Conservation (phyloP, 228 moss, liverwort and hornwort genomes). For the Sphagnum fallax region DNA sequence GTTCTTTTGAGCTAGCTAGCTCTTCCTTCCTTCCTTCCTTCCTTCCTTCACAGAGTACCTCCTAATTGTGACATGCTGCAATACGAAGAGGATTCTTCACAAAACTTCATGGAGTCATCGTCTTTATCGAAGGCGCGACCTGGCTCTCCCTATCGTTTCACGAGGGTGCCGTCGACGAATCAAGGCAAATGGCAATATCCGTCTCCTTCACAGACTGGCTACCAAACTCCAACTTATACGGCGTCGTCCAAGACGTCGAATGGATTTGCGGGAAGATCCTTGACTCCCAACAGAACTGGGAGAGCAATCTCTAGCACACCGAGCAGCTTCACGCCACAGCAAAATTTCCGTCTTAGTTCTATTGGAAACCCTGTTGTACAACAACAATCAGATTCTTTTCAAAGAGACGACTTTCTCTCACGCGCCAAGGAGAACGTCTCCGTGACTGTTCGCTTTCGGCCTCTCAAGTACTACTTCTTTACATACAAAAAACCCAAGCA, state of each 20-base stretch:
- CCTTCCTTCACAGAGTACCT: too few species aligned
- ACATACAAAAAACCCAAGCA: too few species aligned
- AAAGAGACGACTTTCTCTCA: conserved; percentile 59
- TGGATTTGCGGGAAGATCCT: conserved; percentile 54
- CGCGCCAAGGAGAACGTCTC: conserved; percentile 93
- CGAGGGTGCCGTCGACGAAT: conserved; percentile 70
- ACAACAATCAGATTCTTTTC: conserved; percentile 43
- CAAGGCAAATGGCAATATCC: conserved; percentile 25
- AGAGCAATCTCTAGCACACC: conserved; percentile 39
- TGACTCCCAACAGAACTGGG: conserved; percentile 66
- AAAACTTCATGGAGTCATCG: conserved; percentile 61
- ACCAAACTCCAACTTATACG: conserved; percentile 50
- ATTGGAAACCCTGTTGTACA: conserved; percentile 65
- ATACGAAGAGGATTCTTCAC: too few species aligned
- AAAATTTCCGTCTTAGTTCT: conserved; percentile 61
- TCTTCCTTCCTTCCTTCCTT: too few species aligned
- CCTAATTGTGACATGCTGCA: too few species aligned
- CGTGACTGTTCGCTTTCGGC: conserved; percentile 92
- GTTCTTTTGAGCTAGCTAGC: too few species aligned
- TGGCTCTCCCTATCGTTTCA: conserved; percentile 87
- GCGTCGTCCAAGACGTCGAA: conserved; percentile 33
- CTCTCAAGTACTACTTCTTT: conserved; percentile 64
- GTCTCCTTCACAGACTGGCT: conserved; percentile 72
- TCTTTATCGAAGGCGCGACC: conserved; percentile 68
- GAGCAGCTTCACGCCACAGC: conserved; percentile 49